Base-by-base conservation (phyloP, 768 basidiomycete genomes). In the Leccinum olivaceopallidum region DNA sequence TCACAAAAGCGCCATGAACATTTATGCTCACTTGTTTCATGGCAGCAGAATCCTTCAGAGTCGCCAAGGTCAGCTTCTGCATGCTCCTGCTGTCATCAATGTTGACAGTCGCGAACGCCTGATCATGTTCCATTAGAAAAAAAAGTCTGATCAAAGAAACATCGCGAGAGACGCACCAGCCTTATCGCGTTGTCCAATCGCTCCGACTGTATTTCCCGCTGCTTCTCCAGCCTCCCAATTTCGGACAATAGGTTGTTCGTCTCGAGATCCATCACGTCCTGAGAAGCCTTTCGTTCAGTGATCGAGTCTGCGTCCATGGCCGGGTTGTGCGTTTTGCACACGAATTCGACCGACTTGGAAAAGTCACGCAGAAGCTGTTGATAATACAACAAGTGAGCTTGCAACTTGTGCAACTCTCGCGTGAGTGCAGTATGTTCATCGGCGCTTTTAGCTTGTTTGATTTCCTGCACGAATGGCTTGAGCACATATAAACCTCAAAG, bases 71-170 rank as follows among this genome's bases (percentile, higher is more conserved):
- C 74, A 87, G 77, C 14, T 73, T 60, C 56, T 80, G 72, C 80
- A 85, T 85, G 24, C 73, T 77, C 62, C 69, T 76, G 67, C 81
- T 85, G 63, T 87, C 86, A n/a, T 73, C 75, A 22, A 85, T 84
- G 63, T 84, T 86, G 44, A 86, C 83, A 14, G 77, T 81, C 57
- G 82, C 82, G 67, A 85, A 87, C 2, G 83, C 85, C 85, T 86
- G 57, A 8, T 50, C 36, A 48, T 30, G 24, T 13, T 53, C 14
- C 6, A 30, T 65, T 5, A 66, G 54, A 5, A 44, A 49, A 9
- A 39, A 44, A 3, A 39, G 32, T 1, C 16, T 9, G 10, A 47
- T 47, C 12, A 47, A 47, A 39, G 36, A 16, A 32, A 2, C 12
- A 39, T 22, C 16, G 39, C 5, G 9, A 51, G 26, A 53, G 26